phyloP scores from a whole-genome alignment of 768 basidiomycete genomes.

The Clitopilus hobsonii region DNA sequence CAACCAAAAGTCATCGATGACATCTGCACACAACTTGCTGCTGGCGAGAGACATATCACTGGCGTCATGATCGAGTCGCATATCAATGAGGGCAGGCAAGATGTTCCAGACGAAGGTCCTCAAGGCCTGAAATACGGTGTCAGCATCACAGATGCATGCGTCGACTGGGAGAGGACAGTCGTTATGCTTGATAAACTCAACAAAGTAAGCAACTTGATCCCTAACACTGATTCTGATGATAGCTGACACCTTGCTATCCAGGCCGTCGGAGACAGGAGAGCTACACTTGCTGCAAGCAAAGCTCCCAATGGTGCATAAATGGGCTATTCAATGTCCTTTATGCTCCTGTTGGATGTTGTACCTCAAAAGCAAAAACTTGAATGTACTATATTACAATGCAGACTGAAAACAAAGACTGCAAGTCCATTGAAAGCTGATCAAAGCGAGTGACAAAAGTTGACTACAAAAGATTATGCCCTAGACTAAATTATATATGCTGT shows the following conservation, averaged over 20 bases:
- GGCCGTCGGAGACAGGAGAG: constrained; percentile 30
- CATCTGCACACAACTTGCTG: constrained; percentile 69
- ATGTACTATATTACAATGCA: neutral
- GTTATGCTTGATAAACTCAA: constrained; percentile 71
- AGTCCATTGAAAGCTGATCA: neutral
- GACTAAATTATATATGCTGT: neutral
- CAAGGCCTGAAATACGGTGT: constrained; percentile 70
- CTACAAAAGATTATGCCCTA: neutral
- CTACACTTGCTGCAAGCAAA: neutral
- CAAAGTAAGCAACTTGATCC: constrained; percentile 24
- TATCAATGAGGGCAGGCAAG: constrained; percentile 87
- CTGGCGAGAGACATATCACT: constrained; percentile 69
- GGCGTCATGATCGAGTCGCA: constrained; percentile 98
- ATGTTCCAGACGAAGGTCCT: constrained; percentile 74
- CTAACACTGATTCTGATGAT: neutral
- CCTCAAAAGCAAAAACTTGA: neutral
- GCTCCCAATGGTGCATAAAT: neutral
- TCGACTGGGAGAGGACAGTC: constrained; percentile 80
- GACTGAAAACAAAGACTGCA: neutral
- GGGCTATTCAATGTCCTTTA: neutral
- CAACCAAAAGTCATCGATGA: constrained; percentile 76
- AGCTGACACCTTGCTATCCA: constrained; percentile 9
- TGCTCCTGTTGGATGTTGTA: neutral
- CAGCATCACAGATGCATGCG: constrained; percentile 90
- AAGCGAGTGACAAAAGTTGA: neutral